A percentile compares a stretch with the other conserved stretches of the same genome.
Evolutionary conservation across 441 rosid species (phyloP).

Genomic region (Brassica balearica): DNA sequence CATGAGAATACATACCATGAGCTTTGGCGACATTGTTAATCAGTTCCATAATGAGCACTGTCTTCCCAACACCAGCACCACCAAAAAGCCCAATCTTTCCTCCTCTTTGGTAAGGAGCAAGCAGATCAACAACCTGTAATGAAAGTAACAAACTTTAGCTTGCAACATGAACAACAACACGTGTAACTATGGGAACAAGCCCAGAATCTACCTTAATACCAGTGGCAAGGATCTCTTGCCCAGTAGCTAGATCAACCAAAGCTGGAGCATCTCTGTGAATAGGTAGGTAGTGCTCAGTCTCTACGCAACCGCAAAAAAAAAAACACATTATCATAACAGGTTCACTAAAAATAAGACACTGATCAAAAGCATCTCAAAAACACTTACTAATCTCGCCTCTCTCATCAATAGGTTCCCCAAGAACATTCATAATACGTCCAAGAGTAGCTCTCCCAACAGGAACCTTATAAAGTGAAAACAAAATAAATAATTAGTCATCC

Average conservation of each 20-base stretch:
- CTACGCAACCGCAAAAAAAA: conserved; percentile 41
- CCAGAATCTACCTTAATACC: neutral
- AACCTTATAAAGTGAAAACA: too few species aligned
- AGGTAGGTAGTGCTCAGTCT: conserved; percentile 85
- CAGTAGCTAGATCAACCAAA: conserved; percentile 77
- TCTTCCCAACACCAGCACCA: conserved; percentile 97
- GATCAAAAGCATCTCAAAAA: too few species aligned
- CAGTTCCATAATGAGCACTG: conserved; percentile 97
- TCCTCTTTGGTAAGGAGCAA: conserved; percentile 94
- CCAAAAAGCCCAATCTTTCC: conserved; percentile 96
- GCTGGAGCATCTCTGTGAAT: conserved; percentile 96
- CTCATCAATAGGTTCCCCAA: too few species aligned
- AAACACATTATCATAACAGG: too few species aligned
- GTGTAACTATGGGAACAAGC: neutral
- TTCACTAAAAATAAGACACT: too few species aligned
- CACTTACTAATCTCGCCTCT: too few species aligned
- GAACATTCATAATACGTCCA: too few species aligned
- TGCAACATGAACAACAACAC: neutral
- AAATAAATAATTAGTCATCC: too few species aligned
- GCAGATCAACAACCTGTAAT: conserved; percentile 81
- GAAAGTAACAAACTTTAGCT: conserved; percentile 45
- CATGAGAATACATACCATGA: conserved; percentile 60
- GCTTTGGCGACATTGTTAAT: conserved; percentile 98
- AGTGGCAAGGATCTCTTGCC: neutral
- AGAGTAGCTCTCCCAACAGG: too few species aligned